Evolutionary conservation across 305 asterid species (phyloP).

Genomic region (Ilex paraguariensis): DNA sequence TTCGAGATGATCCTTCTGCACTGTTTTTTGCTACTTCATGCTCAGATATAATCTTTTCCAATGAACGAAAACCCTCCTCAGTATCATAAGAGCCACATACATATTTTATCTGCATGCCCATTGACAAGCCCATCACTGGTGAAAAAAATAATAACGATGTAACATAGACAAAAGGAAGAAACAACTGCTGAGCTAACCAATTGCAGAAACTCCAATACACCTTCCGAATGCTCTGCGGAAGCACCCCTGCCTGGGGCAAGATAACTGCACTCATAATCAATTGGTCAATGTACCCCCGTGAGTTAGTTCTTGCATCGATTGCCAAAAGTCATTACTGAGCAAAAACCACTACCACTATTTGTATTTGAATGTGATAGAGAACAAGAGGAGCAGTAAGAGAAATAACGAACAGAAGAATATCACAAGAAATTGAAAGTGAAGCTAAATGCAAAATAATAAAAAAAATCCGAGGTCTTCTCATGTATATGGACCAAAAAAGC

Average conservation of each 20-base stretch:
- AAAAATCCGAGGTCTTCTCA: not conserved
- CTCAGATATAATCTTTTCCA: constrained; percentile 75
- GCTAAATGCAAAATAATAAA: not conserved
- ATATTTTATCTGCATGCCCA: constrained; percentile 67
- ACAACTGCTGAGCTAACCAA: constrained; percentile 48
- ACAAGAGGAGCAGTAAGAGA: not conserved
- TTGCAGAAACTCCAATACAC: constrained; percentile 61
- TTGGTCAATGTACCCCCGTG: not conserved
- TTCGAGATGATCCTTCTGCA: constrained; percentile 69
- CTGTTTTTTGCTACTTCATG: constrained; percentile 64
- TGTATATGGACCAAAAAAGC: not conserved
- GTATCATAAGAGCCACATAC: constrained; percentile 89
- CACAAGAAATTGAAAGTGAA: not conserved
- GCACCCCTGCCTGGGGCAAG: constrained; percentile 40
- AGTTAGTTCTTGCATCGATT: not conserved
- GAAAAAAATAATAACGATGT: constrained; percentile 6
- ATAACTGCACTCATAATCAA: constrained; percentile 38
- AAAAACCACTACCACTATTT: too few relatives aligned
- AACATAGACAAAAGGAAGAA: not conserved
- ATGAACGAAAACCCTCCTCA: constrained; percentile 72
- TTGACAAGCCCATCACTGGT: not conserved
- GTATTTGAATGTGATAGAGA: not conserved
- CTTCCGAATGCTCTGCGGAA: constrained; percentile 25
- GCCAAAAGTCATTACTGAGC: not conserved
- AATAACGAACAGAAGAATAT: not conserved